Evolutionary conservation across 805 yeast genomes (phyloP).

Genomic region (Kodamaea jinghongensis): DNA sequence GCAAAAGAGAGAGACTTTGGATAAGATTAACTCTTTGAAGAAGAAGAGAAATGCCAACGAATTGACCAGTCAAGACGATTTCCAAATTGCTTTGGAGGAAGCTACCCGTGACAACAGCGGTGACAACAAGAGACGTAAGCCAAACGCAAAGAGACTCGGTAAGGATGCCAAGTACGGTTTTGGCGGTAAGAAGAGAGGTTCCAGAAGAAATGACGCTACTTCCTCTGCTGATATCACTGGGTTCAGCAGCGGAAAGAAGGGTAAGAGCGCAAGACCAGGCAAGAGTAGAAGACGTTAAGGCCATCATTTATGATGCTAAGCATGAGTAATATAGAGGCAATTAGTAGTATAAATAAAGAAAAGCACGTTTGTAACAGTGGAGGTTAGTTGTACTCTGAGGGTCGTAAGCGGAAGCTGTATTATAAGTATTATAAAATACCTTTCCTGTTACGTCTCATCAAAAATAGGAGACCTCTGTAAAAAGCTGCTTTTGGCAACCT

Average conservation of each 20-base stretch:
- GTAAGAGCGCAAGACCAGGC: slow-evolving; percentile 33
- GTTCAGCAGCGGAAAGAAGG: slow-evolving; percentile 47
- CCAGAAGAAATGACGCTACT: slow-evolving; percentile 68
- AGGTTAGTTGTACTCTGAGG: no score
- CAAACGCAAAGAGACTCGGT: slow-evolving; percentile 64
- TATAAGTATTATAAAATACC: no score
- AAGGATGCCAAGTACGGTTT: slow-evolving; percentile 72
- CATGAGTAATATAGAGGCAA: no score
- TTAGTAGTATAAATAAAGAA: no score
- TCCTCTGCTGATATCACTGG: slow-evolving; percentile 67
- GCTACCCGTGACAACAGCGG: slow-evolving; percentile 61
- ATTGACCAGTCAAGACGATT: slow-evolving; percentile 64
- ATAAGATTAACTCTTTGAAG: slow-evolving; percentile 86
- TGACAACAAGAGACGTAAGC: slow-evolving; percentile 51
- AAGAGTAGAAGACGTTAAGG: slow-evolving; percentile 32
- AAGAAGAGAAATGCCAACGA: slow-evolving; percentile 81
- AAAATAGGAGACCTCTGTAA: no score
- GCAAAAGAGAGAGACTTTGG: slow-evolving; percentile 87
- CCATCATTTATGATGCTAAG: no score
- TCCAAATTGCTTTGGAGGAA: slow-evolving; percentile 91
- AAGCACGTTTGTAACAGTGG: no score
- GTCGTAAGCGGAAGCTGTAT: no score
- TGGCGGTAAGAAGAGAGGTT: slow-evolving; percentile 77
- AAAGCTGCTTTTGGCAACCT: no score
- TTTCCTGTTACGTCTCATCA: no score